Conservation (phyloP, 371 early-diverging fungal genomes). For the Modicella reniformis region DNA sequence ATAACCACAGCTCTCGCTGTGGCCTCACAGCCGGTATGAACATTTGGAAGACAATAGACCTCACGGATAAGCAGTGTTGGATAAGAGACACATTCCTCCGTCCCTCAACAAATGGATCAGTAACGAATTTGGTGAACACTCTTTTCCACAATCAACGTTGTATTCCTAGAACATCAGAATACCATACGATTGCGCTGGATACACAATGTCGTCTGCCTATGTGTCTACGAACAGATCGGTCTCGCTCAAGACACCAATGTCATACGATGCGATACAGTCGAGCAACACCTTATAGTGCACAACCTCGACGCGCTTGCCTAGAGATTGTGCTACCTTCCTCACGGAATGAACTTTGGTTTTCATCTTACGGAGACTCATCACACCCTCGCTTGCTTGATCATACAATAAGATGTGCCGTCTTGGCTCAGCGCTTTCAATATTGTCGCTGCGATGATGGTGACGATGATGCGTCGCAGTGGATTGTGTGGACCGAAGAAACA, state of each 20-base stretch:
- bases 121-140: no score
- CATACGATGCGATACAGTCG: conserved; percentile 38
- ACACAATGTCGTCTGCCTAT: no score
- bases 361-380: conserved; percentile 25
- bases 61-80: no score
- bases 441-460: neutral
- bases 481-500: conserved; percentile 21
- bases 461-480: neutral
- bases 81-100: no score
- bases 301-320: conserved; percentile 19
- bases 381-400: conserved; percentile 29
- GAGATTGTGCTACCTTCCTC: neutral
- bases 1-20: no score
- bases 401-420: conserved; percentile 28
- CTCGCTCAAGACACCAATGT: neutral
- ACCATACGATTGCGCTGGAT: no score
- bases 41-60: no score
- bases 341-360: conserved; percentile 11
- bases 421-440: neutral
- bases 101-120: no score
- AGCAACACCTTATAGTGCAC: conserved; percentile 26
- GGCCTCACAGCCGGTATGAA: no score
- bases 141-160: no score
- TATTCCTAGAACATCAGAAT: no score
- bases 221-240: neutral